These are phyloP conservation scores for Hyphodiscus hymeniophilus DNA, from an alignment of 495 filamentous ascomycete genomes.

Conservation along the genomic window DNA sequence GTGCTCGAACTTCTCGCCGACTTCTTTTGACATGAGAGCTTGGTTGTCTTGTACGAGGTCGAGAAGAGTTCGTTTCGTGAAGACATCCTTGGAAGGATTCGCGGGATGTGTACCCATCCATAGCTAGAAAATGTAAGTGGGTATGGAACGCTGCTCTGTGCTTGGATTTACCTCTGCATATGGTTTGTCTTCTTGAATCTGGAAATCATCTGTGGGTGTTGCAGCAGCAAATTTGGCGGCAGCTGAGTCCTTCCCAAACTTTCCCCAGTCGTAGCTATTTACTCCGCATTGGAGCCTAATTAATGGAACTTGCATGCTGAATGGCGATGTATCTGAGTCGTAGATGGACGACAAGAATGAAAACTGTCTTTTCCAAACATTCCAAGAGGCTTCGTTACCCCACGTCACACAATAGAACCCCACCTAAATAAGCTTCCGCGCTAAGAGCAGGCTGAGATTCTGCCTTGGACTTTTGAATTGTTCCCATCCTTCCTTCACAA, in stretches of 20 bases:
- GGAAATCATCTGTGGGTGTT: conserved; percentile 57
- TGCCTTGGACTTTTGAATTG: neutral
- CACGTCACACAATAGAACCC: neutral
- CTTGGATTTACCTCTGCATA: conserved; percentile 44
- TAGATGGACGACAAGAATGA: neutral
- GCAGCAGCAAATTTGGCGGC: conserved; percentile 60
- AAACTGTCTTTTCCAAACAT: neutral
- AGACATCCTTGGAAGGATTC: conserved; percentile 54
- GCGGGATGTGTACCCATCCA: conserved; percentile 68
- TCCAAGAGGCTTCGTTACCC: neutral
- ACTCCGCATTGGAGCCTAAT: conserved; percentile 44
- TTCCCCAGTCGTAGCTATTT: conserved; percentile 57
- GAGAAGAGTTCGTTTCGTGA: conserved; percentile 55
- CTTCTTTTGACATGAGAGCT: conserved; percentile 52
- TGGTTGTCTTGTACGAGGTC: conserved; percentile 57
- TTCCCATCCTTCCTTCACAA: neutral
- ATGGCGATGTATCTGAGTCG: neutral
- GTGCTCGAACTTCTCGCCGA: conserved; percentile 53
- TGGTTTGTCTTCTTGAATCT: conserved; percentile 60
- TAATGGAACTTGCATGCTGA: conserved; percentile 53
- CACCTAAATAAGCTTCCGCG: neutral
- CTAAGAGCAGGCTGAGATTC: neutral
- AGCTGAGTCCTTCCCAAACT: conserved; percentile 63
- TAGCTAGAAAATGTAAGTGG: conserved; percentile 45
- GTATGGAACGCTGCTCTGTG: neutral